Percentiles rank a stretch among this genome's conserved stretches.
Evolutionary conservation across 2,329 filamentous ascomycete species (phyloP).

Genomic region (Uncinocarpus reesii): DNA sequence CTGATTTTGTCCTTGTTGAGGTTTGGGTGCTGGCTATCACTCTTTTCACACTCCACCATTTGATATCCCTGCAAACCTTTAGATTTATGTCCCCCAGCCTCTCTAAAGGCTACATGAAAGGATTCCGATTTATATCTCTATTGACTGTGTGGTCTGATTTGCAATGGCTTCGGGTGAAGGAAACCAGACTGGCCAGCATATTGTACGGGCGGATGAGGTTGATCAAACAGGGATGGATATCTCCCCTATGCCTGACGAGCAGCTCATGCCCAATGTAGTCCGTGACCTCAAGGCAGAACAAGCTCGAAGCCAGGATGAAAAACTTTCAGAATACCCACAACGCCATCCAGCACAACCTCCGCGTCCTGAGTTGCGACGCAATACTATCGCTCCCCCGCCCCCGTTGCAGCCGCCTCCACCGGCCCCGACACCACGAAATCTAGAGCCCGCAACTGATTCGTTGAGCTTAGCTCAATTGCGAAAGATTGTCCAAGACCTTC

Average conservation of each 20-base stretch:
- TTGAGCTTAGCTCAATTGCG: conserved; percentile 64
- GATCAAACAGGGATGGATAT: conserved; percentile 41
- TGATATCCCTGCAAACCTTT: too few relatives aligned
- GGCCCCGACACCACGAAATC: conserved; percentile 31
- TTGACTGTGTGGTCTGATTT: not conserved
- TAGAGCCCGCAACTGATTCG: conserved; percentile 48
- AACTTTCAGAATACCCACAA: conserved; percentile 15
- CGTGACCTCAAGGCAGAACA: conserved; percentile 26
- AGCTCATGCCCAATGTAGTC: conserved; percentile 34
- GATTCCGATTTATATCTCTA: not conserved
- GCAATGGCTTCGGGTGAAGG: conserved; percentile 7
- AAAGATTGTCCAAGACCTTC: conserved; percentile 63
- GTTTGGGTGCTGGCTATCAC: too few relatives aligned
- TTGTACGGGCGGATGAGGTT: conserved; percentile 42
- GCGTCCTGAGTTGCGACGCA: conserved; percentile 32
- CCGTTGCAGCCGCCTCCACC: conserved; percentile 37
- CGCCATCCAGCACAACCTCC: conserved; percentile 18
- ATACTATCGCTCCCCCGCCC: conserved; percentile 31
- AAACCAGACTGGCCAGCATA: conserved; percentile 26
- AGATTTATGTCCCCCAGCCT: too few relatives aligned
- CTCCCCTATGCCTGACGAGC: conserved; percentile 35
- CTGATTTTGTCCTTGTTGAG: not conserved
- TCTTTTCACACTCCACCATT: too few relatives aligned
- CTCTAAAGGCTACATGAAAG: too few relatives aligned
- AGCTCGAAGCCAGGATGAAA: conserved; percentile 15